Base-by-base conservation (phyloP, 169 alveolate species). In the Babesia sp. region DNA sequence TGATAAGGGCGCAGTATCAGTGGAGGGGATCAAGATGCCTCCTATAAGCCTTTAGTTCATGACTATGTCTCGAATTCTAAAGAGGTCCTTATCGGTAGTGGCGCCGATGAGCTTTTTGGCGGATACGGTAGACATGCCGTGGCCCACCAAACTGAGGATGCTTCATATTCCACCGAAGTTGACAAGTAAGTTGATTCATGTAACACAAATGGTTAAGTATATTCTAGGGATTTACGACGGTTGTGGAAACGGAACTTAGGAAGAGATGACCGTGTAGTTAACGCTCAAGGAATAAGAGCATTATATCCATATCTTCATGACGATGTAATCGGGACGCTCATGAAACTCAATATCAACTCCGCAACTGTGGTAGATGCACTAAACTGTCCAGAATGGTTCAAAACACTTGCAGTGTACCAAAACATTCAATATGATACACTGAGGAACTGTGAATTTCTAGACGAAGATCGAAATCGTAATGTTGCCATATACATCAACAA, bases 101-200 rank as follows among this genome's bases (percentile, higher is more conserved):
- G 93, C 4, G 93, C 93, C 4, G 92, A 87, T 61, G 93, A 87
- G 46, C 58, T 87, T 45, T 83, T 73, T 72, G 93, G 93, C 0
- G 93, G 93, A 7, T 87, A 87, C 46, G 88, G 89, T 11, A 64
- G 93, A n/a, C 93, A 87, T 48, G 79, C 76, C 16, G 54, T 55
- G 29, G 59, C 29, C 56, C 70, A 16, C 33, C 18, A 9, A 16
- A 37, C 36, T 31, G 72, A 12, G 0, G 50, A 24, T 16, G 48
- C 12, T 22, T n/a, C 33, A 20, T 67, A 28, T 29, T 28, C 45
- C 24, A 36, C 26, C 0, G 86, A 78, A 57, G 59, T 69, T 0
- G 34, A 67, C 83, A 78, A 69, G 86, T 67, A 61, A 11, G 61
- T 48, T 22, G 6, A 0, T 8, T 22, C 7, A 14, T 20, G 5